Evolutionary conservation across 257 asterid genomes (phyloP), one percentile per base, ranked within the genome.

Genomic region (Fraxinus pennsylvanica): DNA sequence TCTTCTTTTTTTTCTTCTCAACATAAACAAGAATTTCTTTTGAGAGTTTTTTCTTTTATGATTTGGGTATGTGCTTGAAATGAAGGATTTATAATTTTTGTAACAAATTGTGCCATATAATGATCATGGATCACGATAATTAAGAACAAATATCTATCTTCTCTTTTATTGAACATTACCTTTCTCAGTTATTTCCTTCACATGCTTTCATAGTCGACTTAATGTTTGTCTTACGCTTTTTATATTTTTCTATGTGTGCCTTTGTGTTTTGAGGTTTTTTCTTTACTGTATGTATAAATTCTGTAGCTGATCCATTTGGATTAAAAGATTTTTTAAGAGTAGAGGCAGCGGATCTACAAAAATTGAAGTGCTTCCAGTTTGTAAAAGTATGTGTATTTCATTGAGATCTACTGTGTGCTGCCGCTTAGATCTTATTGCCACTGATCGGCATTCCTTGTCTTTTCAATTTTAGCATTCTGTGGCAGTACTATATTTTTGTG

Each of bases 201-300:
- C 67, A 72, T 71, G 67, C 50, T 38, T 69, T 65, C 75, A 7
- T 43, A 76, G 68, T 47, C 27, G 36, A 68, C 41, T 17, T 10
- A 39, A 45, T 47, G 27, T 25, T 63, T 25, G 33, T 63, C 69
- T 25, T 57, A 63, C 69, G 9, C 69, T 25, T 22, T 63, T 14
- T 9, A 22, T 27, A 27, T 10, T 35, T 63, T 9, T 63, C 69
- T 25, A 1, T 63, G 69, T 3, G 69, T 9, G 17, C 69, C 19
- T 22, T 63, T 63, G 33, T 25, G 19, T 10, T 63, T n/a, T 25
- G 12, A 19, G 67, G 3, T 63, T 63, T 63, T 61, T 9, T 12
- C 33, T 27, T 63, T 22, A 8, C 3, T 61, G 8, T 57, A 3
- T 61, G 33, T 25, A 3, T 63, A 27, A 57, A 22, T 25, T 63